These are phyloP conservation scores for Moesziomyces antarcticus DNA, from an alignment of 1,284 basidiomycete species.

Conservation along the genomic window DNA sequence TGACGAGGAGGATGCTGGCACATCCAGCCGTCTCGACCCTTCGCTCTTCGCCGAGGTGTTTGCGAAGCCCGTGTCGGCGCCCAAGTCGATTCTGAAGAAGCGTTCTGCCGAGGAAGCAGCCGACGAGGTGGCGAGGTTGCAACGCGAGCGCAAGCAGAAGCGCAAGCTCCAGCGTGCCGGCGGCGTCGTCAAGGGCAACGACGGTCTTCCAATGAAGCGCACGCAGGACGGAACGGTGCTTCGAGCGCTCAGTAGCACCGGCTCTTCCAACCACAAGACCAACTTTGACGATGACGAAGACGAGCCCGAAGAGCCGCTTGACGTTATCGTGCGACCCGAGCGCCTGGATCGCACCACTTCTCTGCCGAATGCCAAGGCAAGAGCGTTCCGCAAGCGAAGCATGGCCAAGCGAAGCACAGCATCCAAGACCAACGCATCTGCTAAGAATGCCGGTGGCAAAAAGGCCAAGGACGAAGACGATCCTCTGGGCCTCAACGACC, in stretches of 20 bases:
- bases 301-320: constrained; percentile 25
- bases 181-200: constrained; percentile 48
- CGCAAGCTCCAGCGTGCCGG: constrained; percentile 34
- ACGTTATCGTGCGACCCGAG: constrained; percentile 29
- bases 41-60: constrained; percentile 59
- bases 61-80: constrained; percentile 31
- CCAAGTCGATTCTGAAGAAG: constrained; percentile 43
- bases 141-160: constrained; percentile 19
- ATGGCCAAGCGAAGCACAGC: constrained; percentile 11
- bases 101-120: constrained; percentile 36
- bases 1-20: constrained; percentile 16
- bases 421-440: constrained; percentile 7
- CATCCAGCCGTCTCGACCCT: constrained; percentile 50
- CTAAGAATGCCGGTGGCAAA: constrained; percentile 4
- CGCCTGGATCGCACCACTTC: constrained; percentile 40
- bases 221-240: constrained; percentile 49
- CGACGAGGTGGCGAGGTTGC: constrained; percentile 25
- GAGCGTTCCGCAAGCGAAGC: constrained; percentile 53
- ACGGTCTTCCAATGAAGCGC: constrained; percentile 55
- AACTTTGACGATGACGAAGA: constrained; percentile 45
- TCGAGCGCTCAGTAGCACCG: constrained; percentile 27
- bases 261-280: constrained; percentile 21
- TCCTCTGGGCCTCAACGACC: constrained; percentile 61
- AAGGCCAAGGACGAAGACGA: constrained; percentile 46
- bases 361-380: constrained; percentile 48